phyloP scores from a whole-genome alignment of 495 filamentous ascomycete genomes.

The Xylaria palmicola region DNA sequence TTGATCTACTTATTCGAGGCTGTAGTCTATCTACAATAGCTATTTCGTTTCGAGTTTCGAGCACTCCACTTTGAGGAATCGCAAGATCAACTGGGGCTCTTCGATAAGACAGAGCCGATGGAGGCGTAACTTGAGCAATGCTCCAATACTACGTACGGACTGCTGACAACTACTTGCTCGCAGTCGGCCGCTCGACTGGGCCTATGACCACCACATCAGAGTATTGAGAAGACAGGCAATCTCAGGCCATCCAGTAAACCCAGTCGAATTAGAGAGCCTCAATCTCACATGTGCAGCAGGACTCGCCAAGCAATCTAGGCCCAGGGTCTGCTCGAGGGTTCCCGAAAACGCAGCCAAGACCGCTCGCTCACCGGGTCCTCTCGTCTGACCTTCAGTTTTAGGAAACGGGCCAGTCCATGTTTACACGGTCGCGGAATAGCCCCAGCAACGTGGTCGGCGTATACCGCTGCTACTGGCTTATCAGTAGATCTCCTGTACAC shows the following conservation, averaged over 20 bases:
- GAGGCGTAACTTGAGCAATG: too few relatives aligned
- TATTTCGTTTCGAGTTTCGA: too few relatives aligned
- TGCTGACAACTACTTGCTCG: too few relatives aligned
- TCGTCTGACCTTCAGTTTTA: constrained; percentile 26
- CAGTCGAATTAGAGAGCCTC: not conserved
- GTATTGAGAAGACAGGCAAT: not conserved
- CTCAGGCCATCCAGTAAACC: too few relatives aligned
- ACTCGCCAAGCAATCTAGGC: not conserved
- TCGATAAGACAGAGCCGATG: too few relatives aligned
- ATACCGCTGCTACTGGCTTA: constrained; percentile 13
- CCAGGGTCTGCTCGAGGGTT: not conserved
- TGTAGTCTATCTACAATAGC: too few relatives aligned
- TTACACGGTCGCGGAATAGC: constrained; percentile 1
- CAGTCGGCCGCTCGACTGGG: too few relatives aligned
- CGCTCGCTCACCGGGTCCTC: constrained; percentile 5
- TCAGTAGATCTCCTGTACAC: not conserved
- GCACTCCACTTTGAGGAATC: too few relatives aligned
- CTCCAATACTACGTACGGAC: too few relatives aligned
- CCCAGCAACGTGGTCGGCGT: constrained; percentile 20
- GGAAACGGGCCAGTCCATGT: constrained; percentile 24
- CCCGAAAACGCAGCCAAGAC: constrained; percentile 20
- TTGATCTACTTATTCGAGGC: too few relatives aligned
- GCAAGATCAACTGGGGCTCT: too few relatives aligned
- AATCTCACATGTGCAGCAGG: not conserved
- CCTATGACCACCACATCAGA: too few relatives aligned